Percentiles rank a stretch among this genome's conserved stretches.
phyloP scores from a whole-genome alignment of 768 basidiomycete species.

The Antrodiella citrinella region DNA sequence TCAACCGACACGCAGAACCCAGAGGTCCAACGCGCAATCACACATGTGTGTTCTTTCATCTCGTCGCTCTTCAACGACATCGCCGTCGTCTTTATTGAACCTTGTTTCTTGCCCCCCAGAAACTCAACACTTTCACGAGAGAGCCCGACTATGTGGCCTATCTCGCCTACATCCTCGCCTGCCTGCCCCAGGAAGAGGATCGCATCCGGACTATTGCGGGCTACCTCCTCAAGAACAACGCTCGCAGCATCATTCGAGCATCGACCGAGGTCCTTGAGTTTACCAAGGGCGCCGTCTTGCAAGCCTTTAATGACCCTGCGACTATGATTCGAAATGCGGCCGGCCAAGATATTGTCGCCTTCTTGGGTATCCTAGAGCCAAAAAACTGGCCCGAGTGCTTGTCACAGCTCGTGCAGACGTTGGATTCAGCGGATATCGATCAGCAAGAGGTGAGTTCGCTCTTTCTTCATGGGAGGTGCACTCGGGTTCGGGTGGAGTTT shows the following conservation, averaged over 20 bases:
- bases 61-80: too few relatives aligned
- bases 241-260: conserved; percentile 65
- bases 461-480: too few relatives aligned
- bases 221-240: conserved; percentile 94
- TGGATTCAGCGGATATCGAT: conserved; percentile 68
- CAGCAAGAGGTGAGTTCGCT: conserved; percentile 71
- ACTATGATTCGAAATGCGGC: conserved; percentile 92
- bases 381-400: conserved; percentile 95
- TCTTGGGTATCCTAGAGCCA: conserved; percentile 83
- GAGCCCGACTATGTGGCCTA: conserved; percentile 94
- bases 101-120: too few relatives aligned
- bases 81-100: too few relatives aligned
- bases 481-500: too few relatives aligned
- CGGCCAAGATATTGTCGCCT: conserved; percentile 85
- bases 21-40: conserved; percentile 66
- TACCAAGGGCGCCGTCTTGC: conserved; percentile 68
- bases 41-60: conserved; percentile 48
- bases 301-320: conserved; percentile 74
- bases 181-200: conserved; percentile 76
- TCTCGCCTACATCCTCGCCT: conserved; percentile 87
- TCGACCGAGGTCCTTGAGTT: conserved; percentile 60
- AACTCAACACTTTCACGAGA: conserved; percentile 80
- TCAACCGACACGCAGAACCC: conserved; percentile 76
- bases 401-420: conserved; percentile 69
- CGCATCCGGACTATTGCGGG: conserved; percentile 94